Evolutionary conservation across 2,329 filamentous ascomycete genomes (phyloP), one percentile per base, ranked within the genome.

Genomic region (Trichoderma sp.): DNA sequence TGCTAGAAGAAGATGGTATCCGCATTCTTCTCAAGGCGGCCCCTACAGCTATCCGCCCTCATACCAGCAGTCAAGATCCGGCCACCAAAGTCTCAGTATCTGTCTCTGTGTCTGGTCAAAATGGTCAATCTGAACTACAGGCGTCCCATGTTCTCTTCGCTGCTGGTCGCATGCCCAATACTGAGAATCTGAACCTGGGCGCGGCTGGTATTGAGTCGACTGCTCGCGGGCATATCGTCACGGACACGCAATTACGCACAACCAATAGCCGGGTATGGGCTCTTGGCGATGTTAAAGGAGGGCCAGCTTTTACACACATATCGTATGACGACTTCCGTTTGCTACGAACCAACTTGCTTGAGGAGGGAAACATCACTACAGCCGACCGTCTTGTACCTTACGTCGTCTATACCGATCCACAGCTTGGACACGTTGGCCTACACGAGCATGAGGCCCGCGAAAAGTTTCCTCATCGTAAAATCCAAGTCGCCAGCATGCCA

Each of bases 301-400:
- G 83, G 0, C 84, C 86, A 7, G 85, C 85, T 15, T 88, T 88
- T 76, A 88, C 86, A 2, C 86, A 88, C 77, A 83, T 88, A 73
- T 86, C 84, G 4, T 88, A 87, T 78, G 86, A 88, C 77, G 86
- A 88, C 78, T 87, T 83, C 76, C 84, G 86, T 70, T 83, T 89
- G 76, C 75, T 88, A 60, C 80, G 82, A 28, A 78, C 80, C 72
- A 87, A 86, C 73, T 47, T 68, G 56, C 56, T 68, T 6, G 65
- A 60, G n/a, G 7, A 51, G 39, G 56, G 56, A 3, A 32, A n/a
- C 7, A 75, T 87, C 61, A 74, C 72, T 1, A 71, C 68, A 1
- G 30, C 18, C 3, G 64, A 70, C 11, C 71, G 73, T 12, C 43
- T 74, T 18, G 4, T 74, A 8, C 86, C 86, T 3, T 86, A 86